Base-by-base conservation (phyloP, 495 filamentous ascomycete genomes). In the Penicillium coprophilum region DNA sequence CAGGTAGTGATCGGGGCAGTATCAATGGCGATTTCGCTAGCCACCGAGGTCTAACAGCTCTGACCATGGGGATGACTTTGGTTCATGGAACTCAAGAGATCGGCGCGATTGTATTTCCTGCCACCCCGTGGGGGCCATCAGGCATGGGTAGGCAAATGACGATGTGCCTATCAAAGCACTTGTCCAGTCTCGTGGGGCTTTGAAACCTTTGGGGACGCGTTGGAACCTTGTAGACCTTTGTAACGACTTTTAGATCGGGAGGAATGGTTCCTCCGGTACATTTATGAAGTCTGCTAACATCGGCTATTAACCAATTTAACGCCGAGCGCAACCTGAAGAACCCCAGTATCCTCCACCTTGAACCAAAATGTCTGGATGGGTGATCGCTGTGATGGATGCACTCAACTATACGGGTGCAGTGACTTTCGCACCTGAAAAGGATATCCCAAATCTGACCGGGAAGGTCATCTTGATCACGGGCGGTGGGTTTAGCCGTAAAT, bases 391-490 rank as follows among this genome's bases (percentile, higher is more conserved):
- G 36, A 38, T 59, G 13, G 69, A 71, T 34, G 58, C 66, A 1
- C 56, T 52, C 30, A 71, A 71, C 20, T 69, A 65, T 51, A 34
- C 65, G 30, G 68, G 66, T 8, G 60, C 63, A n/a, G 60, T 67
- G 0, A 57, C 41, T 39, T 77, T 78, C 55, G 61, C 58, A 13
- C 71, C 69, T 1, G 74, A 79, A 6, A 75, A 44, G 24, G 81
- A 85, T 50, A 83, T 86, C 23, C 76, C 78, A 5, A 69, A 77
- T 50, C 72, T 85, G 8, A 47, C 66, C 1, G 79, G 73, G 10
- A 84, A 78, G 57, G 78, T 83, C 17, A 75, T 82, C 7, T 62
- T 85, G 20, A 66, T 86, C 6, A 86, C 83, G 6, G 83, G 80
- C 12, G 80, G 81, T 81, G 53, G 68, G 82, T 78, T 32, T 10